These are phyloP conservation scores for Fusarium sublunatum DNA, from an alignment of 2,329 filamentous ascomycete species.

Conservation along the genomic window DNA sequence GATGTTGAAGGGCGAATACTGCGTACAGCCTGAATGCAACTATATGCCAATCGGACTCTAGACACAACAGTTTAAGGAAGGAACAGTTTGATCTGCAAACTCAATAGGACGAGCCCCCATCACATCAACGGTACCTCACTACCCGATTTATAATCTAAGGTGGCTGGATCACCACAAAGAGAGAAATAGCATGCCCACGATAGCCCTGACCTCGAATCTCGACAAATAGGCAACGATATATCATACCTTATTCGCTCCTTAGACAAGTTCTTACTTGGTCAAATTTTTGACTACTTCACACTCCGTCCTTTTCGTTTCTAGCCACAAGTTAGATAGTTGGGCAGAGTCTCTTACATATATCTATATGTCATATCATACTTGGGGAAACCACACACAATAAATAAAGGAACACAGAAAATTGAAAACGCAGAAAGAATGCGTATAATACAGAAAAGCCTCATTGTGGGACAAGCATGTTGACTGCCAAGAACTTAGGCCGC, in stretches of 20 bases:
- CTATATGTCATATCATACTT: background rate
- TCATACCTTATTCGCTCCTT: background rate
- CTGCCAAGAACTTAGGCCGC: constrained; percentile 13
- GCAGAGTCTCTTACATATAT: background rate
- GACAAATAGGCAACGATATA: background rate
- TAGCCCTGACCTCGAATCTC: background rate
- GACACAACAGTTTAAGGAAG: too few relatives aligned
- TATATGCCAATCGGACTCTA: too few relatives aligned
- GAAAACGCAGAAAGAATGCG: background rate
- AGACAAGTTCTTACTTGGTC: background rate
- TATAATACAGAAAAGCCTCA: constrained; percentile 8
- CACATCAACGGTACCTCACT: background rate
- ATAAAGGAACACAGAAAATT: background rate
- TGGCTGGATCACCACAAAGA: constrained; percentile 17
- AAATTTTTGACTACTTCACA: background rate
- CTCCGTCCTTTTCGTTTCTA: background rate
- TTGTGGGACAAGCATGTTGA: background rate
- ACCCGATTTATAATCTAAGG: background rate
- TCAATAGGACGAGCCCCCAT: background rate
- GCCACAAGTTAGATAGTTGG: background rate
- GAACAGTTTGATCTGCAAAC: too few relatives aligned
- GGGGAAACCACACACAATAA: background rate
- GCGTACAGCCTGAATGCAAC: too few relatives aligned
- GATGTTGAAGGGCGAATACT: too few relatives aligned
- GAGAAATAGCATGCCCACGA: constrained; percentile 3